A percentile compares a stretch with the other conserved stretches of the same genome.
Conservation (phyloP, 2,329 filamentous ascomycete genomes). For the Nemania sp. region DNA sequence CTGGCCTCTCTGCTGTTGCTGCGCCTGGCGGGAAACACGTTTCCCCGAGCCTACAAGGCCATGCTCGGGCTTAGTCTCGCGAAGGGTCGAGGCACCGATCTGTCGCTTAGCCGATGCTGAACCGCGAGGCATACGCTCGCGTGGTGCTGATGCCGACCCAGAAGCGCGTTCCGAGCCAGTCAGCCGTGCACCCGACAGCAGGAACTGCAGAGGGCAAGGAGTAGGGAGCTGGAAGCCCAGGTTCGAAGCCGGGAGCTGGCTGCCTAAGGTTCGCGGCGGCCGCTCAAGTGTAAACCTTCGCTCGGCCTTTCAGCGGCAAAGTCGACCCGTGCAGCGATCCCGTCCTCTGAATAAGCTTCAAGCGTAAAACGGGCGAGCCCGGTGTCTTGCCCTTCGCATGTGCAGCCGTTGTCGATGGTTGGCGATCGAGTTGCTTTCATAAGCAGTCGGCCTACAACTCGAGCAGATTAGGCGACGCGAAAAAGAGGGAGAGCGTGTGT, state of each 20-base stretch:
- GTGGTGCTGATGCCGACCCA: conserved; percentile 46
- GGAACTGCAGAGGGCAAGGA: conserved; percentile 15
- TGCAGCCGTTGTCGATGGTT: conserved; percentile 3
- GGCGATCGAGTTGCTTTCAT: conserved; percentile 5
- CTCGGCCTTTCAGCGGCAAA: conserved; percentile 3
- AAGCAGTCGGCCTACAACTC: conserved; percentile 15
- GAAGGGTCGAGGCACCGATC: conserved; percentile 62
- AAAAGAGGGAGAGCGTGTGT: conserved; percentile 12
- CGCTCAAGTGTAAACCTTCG: conserved; percentile 10
- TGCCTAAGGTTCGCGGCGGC: neutral
- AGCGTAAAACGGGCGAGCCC: conserved; percentile 7
- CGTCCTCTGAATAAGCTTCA: conserved; percentile 4
- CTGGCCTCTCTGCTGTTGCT: conserved; percentile 22
- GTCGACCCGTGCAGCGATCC: conserved; percentile 13
- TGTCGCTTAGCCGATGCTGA: conserved; percentile 64
- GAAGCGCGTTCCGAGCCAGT: conserved; percentile 51
- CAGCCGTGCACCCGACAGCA: conserved; percentile 37
- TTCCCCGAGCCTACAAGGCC: conserved; percentile 79
- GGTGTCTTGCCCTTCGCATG: conserved; percentile 15
- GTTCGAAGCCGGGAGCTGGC: no score
- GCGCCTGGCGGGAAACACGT: conserved; percentile 47
- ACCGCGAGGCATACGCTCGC: conserved; percentile 62
- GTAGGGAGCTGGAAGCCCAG: no score
- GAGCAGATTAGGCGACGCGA: conserved; percentile 19
- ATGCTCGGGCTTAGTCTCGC: conserved; percentile 82